A percentile compares a stretch with the other conserved stretches of the same genome.
Conservation (phyloP, 257 asterid species). For the Mitragyna speciosa region DNA sequence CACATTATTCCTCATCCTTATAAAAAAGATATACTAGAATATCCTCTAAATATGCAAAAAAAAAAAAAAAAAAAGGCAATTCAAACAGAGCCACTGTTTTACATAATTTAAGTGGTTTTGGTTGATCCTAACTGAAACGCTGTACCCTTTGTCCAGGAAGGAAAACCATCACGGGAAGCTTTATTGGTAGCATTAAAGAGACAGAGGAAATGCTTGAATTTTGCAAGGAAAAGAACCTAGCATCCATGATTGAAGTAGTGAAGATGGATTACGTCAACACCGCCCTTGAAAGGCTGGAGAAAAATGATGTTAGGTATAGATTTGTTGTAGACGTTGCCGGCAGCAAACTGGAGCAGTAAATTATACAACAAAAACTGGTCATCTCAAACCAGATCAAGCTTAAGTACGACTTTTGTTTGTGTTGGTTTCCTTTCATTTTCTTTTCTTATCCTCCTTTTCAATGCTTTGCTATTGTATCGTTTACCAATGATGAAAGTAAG, state of each 20-base stretch:
- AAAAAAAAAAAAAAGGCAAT: no score
- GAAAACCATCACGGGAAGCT: slow-evolving; percentile 83
- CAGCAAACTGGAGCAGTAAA: slow-evolving; percentile 60
- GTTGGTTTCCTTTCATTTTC: background rate
- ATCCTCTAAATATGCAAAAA: no score
- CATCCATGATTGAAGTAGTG: slow-evolving; percentile 73
- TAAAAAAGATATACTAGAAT: no score
- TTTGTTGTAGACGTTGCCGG: slow-evolving; percentile 91
- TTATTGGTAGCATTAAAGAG: slow-evolving; percentile 88
- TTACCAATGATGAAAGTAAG: background rate
- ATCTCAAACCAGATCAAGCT: background rate
- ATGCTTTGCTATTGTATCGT: slow-evolving; percentile 1
- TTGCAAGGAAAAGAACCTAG: slow-evolving; percentile 73
- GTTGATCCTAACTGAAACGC: background rate
- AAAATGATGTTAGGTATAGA: slow-evolving; percentile 87
- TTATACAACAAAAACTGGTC: background rate
- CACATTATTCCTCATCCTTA: no score
- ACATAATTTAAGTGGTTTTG: no score
- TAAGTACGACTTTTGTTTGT: background rate
- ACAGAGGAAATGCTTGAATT: slow-evolving; percentile 80
- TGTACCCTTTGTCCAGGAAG: slow-evolving; percentile 44
- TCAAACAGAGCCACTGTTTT: no score
- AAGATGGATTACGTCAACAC: slow-evolving; percentile 86
- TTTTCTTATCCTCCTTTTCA: background rate
- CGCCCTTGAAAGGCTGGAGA: slow-evolving; percentile 83